phyloP scores from a whole-genome alignment of 2,329 filamentous ascomycete genomes.

The Domatiomyces globalis region DNA sequence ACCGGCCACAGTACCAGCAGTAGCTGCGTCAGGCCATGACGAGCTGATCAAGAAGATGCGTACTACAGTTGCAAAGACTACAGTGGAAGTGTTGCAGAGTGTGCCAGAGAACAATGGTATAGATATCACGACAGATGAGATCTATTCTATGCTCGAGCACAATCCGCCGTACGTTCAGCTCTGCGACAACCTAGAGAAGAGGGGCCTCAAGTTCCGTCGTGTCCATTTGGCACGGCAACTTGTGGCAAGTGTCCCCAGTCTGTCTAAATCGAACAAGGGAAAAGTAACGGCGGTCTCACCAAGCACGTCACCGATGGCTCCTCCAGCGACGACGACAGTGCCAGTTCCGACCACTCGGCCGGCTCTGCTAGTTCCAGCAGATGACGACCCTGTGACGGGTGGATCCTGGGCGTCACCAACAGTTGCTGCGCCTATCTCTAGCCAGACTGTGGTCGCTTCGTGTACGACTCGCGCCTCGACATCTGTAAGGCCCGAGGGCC shows the following conservation, averaged over 20 bases:
- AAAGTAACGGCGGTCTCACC: neutral
- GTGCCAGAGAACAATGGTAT: conserved; percentile 30
- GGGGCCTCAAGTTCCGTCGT: conserved; percentile 37
- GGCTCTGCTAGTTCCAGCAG: neutral
- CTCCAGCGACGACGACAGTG: neutral
- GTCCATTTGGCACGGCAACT: conserved; percentile 40
- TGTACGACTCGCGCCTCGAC: neutral
- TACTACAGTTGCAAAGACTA: conserved; percentile 35
- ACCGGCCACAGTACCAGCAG: neutral
- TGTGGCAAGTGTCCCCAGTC: conserved; percentile 21
- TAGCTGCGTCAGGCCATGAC: conserved; percentile 18
- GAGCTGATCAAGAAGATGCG: conserved; percentile 39
- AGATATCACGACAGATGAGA: conserved; percentile 25
- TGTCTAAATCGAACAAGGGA: conserved; percentile 2
- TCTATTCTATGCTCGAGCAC: conserved; percentile 35
- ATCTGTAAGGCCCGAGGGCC: neutral
- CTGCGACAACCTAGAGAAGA: conserved; percentile 39
- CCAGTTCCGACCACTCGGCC: neutral
- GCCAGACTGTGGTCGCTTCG: neutral
- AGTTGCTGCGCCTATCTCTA: neutral
- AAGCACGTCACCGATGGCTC: neutral
- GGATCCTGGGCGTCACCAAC: neutral
- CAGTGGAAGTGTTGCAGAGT: conserved; percentile 33
- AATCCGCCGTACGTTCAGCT: conserved; percentile 44
- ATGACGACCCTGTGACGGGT: neutral